These are phyloP conservation scores for Penicillium digitatum DNA, from an alignment of 2,329 filamentous ascomycete species.

Conservation along the genomic window DNA sequence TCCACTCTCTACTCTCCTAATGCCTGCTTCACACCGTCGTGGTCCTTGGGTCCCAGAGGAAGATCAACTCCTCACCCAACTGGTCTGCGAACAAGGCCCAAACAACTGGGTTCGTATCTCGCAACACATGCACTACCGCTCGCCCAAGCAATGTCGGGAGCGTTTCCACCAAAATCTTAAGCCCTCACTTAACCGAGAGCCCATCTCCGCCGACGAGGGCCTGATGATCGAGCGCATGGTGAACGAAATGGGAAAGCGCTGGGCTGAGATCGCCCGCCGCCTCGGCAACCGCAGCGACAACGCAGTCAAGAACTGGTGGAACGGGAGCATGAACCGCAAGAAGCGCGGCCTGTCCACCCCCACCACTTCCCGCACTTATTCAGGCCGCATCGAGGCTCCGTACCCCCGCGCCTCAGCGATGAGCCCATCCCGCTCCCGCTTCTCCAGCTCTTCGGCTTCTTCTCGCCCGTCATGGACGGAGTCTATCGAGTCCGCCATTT, in stretches of 20 bases:
- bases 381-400: slow-evolving; percentile 40
- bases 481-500: slow-evolving; percentile 12
- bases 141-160: slow-evolving; percentile 92
- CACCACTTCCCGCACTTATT: slow-evolving; percentile 34
- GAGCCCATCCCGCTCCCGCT: slow-evolving; percentile 31
- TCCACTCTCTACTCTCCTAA: slow-evolving; percentile 15
- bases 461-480: slow-evolving; percentile 24
- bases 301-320: slow-evolving; percentile 97
- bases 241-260: slow-evolving; percentile 72
- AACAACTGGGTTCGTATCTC: slow-evolving; percentile 91
- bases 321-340: slow-evolving; percentile 82
- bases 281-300: slow-evolving; percentile 87
- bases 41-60: slow-evolving; percentile 81
- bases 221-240: slow-evolving; percentile 73
- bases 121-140: slow-evolving; percentile 67
- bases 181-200: slow-evolving; percentile 66
- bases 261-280: slow-evolving; percentile 85
- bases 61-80: slow-evolving; percentile 65
- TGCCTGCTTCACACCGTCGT: slow-evolving; percentile 58
- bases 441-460: slow-evolving; percentile 24
- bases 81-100: slow-evolving; percentile 68
- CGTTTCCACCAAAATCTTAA: slow-evolving; percentile 92
- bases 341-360: slow-evolving; percentile 46
- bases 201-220: slow-evolving; percentile 68
- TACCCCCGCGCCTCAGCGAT: slow-evolving; percentile 33